Percentiles rank a stretch among this genome's conserved stretches.
Evolutionary conservation across 768 basidiomycete species (phyloP).

Genomic region (Coprinellus micaceus): DNA sequence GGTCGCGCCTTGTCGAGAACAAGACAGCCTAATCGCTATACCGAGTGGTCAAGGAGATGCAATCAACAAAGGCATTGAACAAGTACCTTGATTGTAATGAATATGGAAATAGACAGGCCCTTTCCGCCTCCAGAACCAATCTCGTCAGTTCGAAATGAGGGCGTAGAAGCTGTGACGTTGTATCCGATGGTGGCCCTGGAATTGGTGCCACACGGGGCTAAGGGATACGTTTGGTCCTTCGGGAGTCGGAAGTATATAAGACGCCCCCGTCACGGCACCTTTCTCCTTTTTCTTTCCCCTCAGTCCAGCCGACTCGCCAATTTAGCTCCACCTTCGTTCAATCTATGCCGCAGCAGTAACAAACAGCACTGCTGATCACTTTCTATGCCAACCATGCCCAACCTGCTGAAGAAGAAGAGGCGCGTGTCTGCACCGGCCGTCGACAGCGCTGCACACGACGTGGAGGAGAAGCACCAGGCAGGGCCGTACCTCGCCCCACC

Average conservation of each 20-base stretch:
- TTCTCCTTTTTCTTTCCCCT: not conserved
- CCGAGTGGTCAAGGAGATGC: not conserved
- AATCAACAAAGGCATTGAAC: not conserved
- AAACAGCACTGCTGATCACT: not conserved
- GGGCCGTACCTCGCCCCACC: not conserved
- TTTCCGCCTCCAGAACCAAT: not conserved
- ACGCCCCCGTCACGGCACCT: not conserved
- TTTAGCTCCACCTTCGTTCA: not conserved
- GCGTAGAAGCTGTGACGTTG: not conserved
- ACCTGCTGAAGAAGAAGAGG: constrained; percentile 12
- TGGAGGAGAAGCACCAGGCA: not conserved
- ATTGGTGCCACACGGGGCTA: too few species aligned
- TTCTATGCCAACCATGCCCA: not conserved
- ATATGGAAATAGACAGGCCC: not conserved
- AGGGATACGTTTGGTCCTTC: too few species aligned
- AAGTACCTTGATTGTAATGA: not conserved
- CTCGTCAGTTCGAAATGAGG: constrained; percentile 2
- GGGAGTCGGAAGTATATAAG: not conserved
- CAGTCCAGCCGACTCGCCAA: not conserved
- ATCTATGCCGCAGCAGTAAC: not conserved
- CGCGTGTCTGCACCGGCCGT: not conserved
- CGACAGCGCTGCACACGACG: not conserved
- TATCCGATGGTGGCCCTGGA: too few species aligned
- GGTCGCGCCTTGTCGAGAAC: constrained; percentile 1
- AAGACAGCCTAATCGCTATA: not conserved